These are phyloP conservation scores for Coemansia sp. DNA, from an alignment of 192 early-diverging fungal genomes.

Conservation along the genomic window DNA sequence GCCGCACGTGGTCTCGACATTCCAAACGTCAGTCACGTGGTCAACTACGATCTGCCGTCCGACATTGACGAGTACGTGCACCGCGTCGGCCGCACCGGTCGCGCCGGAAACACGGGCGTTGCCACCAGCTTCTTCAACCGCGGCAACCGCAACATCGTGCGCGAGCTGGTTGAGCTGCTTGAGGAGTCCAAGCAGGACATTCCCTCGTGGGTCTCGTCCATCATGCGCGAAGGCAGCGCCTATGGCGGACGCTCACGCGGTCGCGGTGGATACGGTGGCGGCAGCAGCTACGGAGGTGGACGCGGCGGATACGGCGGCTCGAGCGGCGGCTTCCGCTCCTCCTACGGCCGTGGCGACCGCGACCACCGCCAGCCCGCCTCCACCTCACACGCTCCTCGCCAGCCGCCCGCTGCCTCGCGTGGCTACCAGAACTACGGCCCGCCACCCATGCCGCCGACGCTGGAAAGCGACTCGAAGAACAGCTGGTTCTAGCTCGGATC, in stretches of 20 bases:
- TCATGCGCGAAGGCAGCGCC: constrained; percentile 63
- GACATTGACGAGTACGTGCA: constrained; percentile 99
- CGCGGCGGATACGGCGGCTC: constrained; percentile 22
- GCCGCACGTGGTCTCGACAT: constrained; percentile 95
- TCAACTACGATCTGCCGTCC: constrained; percentile 95
- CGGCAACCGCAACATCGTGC: constrained; percentile 78
- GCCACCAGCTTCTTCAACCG: constrained; percentile 97
- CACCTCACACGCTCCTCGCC: not conserved
- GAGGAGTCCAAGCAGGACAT: constrained; percentile 95
- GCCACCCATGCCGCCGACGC: constrained; percentile 27
- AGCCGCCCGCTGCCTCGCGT: constrained; percentile 8
- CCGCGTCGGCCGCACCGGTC: constrained; percentile 96
- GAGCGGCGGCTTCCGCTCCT: constrained; percentile 36
- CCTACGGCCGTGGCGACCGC: constrained; percentile 37
- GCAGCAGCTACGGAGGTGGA: constrained; percentile 41
- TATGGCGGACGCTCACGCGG: constrained; percentile 59
- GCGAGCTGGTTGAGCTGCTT: constrained; percentile 84
- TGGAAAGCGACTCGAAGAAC: constrained; percentile 55
- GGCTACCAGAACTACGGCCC: constrained; percentile 22
- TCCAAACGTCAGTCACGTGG: constrained; percentile 80
- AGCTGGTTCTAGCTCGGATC: constrained; percentile 63
- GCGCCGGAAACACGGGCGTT: constrained; percentile 91
- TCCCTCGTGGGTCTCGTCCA: constrained; percentile 75
- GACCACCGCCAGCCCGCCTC: constrained; percentile 33
- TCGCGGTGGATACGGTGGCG: constrained; percentile 59